phyloP scores from a whole-genome alignment of 148 eudicot genomes.

The Salicornia ramosissima region DNA sequence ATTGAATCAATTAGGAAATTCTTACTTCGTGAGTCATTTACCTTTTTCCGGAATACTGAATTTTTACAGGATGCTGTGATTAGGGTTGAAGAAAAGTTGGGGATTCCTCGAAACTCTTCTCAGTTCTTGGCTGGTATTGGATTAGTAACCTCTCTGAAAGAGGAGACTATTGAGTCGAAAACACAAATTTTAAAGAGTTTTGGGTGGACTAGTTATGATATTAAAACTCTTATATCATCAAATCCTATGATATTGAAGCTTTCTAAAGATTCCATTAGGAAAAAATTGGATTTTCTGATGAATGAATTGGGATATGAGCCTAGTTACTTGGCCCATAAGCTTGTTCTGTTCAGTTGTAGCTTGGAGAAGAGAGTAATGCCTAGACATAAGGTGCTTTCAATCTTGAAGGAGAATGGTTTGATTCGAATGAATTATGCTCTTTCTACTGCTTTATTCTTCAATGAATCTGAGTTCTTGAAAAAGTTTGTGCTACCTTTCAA shows the following conservation, averaged over 20 bases:
- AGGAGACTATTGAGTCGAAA: slow-evolving; percentile 17
- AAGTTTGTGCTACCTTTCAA: slow-evolving; percentile 23
- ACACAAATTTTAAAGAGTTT: slow-evolving; percentile 22
- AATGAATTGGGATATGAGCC: slow-evolving; percentile 29
- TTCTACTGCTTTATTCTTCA: neutral
- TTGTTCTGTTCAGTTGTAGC: slow-evolving; percentile 17
- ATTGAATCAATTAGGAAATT: slow-evolving; percentile 10
- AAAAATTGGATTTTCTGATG: slow-evolving; percentile 29
- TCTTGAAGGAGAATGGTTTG: slow-evolving; percentile 28
- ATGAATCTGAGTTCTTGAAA: slow-evolving; percentile 20
- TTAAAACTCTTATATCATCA: neutral
- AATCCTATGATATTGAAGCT: slow-evolving; percentile 12
- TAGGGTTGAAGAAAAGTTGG: slow-evolving; percentile 23
- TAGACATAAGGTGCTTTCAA: slow-evolving; percentile 19
- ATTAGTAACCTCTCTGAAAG: too few relatives aligned
- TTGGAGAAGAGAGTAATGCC: slow-evolving; percentile 36
- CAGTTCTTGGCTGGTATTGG: neutral
- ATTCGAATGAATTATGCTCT: slow-evolving; percentile 1
- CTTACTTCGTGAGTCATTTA: neutral
- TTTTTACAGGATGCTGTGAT: slow-evolving; percentile 6
- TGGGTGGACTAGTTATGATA: slow-evolving; percentile 28
- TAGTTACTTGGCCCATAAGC: slow-evolving; percentile 10
- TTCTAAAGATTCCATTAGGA: slow-evolving; percentile 20
- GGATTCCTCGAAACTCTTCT: slow-evolving; percentile 10
- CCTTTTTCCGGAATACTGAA: neutral